These are phyloP conservation scores for Penicillium angulare DNA, from an alignment of 495 filamentous ascomycete species.

Conservation along the genomic window DNA sequence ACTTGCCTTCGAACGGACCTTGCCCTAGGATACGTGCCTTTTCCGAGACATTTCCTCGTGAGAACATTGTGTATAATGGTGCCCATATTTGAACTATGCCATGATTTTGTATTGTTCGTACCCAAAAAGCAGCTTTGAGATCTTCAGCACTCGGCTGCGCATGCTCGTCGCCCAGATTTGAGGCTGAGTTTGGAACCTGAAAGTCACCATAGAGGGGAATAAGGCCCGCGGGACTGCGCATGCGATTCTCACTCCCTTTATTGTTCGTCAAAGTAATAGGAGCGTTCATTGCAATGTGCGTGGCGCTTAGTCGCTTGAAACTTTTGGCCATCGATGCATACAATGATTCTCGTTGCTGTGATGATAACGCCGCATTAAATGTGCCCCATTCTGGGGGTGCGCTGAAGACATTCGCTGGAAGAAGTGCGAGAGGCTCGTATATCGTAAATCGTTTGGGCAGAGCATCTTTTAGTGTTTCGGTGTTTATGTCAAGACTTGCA, in stretches of 20 bases:
- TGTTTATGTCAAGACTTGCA: slow-evolving; percentile 8
- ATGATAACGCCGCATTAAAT: slow-evolving; percentile 33
- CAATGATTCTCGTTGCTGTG: slow-evolving; percentile 42
- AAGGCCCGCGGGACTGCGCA: slow-evolving; percentile 64
- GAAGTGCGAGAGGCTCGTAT: slow-evolving; percentile 67
- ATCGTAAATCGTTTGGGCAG: slow-evolving; percentile 66
- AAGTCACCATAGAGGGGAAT: slow-evolving; percentile 66
- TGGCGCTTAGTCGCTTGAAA: slow-evolving; percentile 44
- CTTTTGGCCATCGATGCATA: slow-evolving; percentile 44
- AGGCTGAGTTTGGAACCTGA: slow-evolving; percentile 29
- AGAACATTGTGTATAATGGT: slow-evolving; percentile 89
- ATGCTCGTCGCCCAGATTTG: slow-evolving; percentile 8
- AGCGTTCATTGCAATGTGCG: slow-evolving; percentile 72
- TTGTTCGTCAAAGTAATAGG: slow-evolving; percentile 51
- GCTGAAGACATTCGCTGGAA: slow-evolving; percentile 60
- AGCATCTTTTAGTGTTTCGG: slow-evolving; percentile 21
- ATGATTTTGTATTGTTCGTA: slow-evolving; percentile 67
- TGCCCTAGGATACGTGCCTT: slow-evolving; percentile 67
- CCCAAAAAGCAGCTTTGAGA: slow-evolving; percentile 69
- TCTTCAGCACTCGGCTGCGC: slow-evolving; percentile 40
- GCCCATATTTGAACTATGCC: slow-evolving; percentile 84
- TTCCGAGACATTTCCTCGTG: slow-evolving; percentile 82
- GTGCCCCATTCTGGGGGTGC: slow-evolving; percentile 41
- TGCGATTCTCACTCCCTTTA: slow-evolving; percentile 53
- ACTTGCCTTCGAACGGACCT: slow-evolving; percentile 14